Conservation (phyloP, 371 early-diverging fungal genomes). For the Circinella minor region DNA sequence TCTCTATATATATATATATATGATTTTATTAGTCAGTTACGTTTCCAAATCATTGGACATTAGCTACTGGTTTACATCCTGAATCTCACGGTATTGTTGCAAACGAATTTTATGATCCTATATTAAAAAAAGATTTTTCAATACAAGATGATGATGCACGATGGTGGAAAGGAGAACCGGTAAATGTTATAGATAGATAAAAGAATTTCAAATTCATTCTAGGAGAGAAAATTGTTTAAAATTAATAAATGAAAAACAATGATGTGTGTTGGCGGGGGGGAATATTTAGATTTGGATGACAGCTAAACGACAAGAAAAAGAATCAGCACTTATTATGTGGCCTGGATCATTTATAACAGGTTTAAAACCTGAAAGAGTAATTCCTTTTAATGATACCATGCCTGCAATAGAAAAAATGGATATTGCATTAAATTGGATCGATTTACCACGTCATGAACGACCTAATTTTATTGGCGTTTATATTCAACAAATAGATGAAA, state of each 20-base stretch:
- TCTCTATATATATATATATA: too few species aligned
- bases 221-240: too few species aligned
- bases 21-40: conserved; percentile 60
- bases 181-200: conserved; percentile 16
- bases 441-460: conserved; percentile 62
- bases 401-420: conserved; percentile 61
- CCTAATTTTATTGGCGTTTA: conserved; percentile 82
- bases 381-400: conserved; percentile 54
- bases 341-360: conserved; percentile 80
- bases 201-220: too few species aligned
- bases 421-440: conserved; percentile 74
- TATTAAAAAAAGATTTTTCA: conserved; percentile 69
- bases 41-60: conserved; percentile 93
- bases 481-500: conserved; percentile 79
- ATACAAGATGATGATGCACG: conserved; percentile 67
- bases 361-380: conserved; percentile 65
- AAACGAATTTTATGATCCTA: conserved; percentile 86
- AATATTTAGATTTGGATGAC: conserved; percentile 79
- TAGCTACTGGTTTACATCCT: conserved; percentile 91
- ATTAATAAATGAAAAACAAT: too few species aligned
- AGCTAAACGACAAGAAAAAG: conserved; percentile 64
- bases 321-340: conserved; percentile 84
- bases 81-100: conserved; percentile 92
- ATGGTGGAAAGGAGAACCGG: conserved; percentile 92
- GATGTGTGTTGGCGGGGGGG: too few species aligned